Evolutionary conservation across 306 rosid genomes (phyloP).

Genomic region (Cicer yamashitae): DNA sequence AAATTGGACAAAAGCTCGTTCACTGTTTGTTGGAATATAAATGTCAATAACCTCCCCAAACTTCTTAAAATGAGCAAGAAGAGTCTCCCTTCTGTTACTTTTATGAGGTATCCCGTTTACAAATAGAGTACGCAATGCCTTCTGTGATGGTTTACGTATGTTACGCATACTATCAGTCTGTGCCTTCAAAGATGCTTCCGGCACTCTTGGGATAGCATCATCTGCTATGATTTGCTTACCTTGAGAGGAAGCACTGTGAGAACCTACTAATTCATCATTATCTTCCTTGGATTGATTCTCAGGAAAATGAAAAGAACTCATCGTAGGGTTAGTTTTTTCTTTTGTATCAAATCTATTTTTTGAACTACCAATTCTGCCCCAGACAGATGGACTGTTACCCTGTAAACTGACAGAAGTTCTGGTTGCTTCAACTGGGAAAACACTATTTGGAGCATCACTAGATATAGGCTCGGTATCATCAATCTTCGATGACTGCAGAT

Average conservation of each 20-base stretch:
- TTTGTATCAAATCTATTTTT: conserved; percentile 69
- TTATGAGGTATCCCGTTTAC: conserved; percentile 86
- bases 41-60: conserved; percentile 92
- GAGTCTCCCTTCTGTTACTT: conserved; percentile 77
- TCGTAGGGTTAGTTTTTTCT: conserved; percentile 62
- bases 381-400: conserved; percentile 66
- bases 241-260: conserved; percentile 60
- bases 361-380: conserved; percentile 89
- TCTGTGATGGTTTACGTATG: conserved; percentile 78
- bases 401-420: conserved; percentile 66
- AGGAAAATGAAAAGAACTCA: conserved; percentile 58
- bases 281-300: conserved; percentile 71
- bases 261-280: conserved; percentile 54
- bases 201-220: conserved; percentile 59
- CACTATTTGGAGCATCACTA: conserved; percentile 62
- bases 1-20: conserved; percentile 95
- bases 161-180: conserved; percentile 59
- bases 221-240: conserved; percentile 65
- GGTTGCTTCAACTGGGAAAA: conserved; percentile 55
- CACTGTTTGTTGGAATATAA: conserved; percentile 82
- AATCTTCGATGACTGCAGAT: conserved; percentile 68
- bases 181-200: conserved; percentile 60
- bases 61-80: conserved; percentile 88
- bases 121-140: conserved; percentile 88
- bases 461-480: conserved; percentile 71